Base-by-base conservation (phyloP, 2,329 filamentous ascomycete genomes). In the Podosphaera aphanis region DNA sequence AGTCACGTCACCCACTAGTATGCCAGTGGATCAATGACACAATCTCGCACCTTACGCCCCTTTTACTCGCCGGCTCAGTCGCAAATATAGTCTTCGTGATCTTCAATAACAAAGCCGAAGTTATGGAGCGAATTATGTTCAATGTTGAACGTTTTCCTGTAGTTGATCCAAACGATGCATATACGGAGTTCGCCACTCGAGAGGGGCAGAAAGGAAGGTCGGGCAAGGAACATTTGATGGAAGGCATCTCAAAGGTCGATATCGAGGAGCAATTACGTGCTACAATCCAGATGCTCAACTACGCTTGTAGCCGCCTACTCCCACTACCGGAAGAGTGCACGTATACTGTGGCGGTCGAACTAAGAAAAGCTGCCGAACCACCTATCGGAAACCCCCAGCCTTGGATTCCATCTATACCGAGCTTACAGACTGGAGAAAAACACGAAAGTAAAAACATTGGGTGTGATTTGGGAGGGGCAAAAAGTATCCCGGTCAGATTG, bases 301-400 rank as follows among this genome's bases (percentile, higher is more conserved):
- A 74, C 48, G 68, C 71, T 2, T 73, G 68, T 7, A 68, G 74
- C 49, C 67, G 64, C 46, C 65, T 83, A 50, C 62, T 60, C 0
- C 60, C 67, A 0, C 57, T 85, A 19, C 79, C 80, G 0, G 61
- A 66, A 1, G 70, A 70, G 1, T 84, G 79, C 59, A 80, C 78
- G 0, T 88, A 82, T 59, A 83, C 79, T 0, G 60, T 88, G n/a
- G 78, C 77, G 0, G 69, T 88, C 36, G 82, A 88, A 60, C 59
- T 86, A 51, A 72, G 71, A 35, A 71, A 79, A 19, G 67, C 75
- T 36, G 67, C 66, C 0, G 61, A 68, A 10, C 53, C 71, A 8
- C 75, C 74, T 0, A 73, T 77, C 49, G 68, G 67, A 67, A 67
- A 77, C 53, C 71, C 73, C 0, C 72, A 76, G 56, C 63, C 68